Evolutionary conservation across 108 stramenopile genomes (phyloP).

Genomic region (Schizochytrium sp.): DNA sequence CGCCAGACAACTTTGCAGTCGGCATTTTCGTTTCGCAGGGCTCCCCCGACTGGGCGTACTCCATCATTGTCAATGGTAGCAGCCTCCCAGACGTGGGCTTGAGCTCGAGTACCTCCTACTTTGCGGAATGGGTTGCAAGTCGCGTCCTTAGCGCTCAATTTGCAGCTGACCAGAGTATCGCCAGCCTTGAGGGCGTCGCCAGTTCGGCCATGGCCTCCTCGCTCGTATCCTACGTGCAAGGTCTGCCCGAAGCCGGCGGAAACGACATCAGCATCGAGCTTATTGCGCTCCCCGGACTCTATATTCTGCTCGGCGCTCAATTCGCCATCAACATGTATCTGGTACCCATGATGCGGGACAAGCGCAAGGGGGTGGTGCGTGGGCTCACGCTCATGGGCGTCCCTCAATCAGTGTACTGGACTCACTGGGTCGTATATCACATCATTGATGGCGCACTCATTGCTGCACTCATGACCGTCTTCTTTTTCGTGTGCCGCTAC

Average conservation of each 20-base stretch:
- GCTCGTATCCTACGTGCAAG: background rate
- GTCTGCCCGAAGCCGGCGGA: background rate
- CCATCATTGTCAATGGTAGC: background rate
- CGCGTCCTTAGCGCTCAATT: background rate
- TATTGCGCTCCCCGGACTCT: background rate
- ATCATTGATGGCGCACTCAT: background rate
- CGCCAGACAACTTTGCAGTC: background rate
- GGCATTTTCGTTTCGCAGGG: background rate
- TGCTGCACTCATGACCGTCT: background rate
- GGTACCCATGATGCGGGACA: background rate
- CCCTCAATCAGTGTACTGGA: background rate
- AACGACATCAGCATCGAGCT: background rate
- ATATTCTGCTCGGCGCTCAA: background rate
- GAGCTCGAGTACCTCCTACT: background rate
- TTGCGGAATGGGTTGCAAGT: background rate
- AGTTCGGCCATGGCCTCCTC: background rate
- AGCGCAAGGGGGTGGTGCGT: background rate
- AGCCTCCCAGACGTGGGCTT: background rate
- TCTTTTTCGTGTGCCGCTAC: background rate
- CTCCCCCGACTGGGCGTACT: background rate
- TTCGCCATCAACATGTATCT: background rate
- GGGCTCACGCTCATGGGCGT: background rate
- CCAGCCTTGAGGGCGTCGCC: background rate
- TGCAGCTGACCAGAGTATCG: background rate
- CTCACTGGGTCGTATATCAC: background rate